Percentiles rank a stretch among this genome's conserved stretches.
Evolutionary conservation across 2,329 filamentous ascomycete genomes (phyloP).

Genomic region (Venturia asperata): DNA sequence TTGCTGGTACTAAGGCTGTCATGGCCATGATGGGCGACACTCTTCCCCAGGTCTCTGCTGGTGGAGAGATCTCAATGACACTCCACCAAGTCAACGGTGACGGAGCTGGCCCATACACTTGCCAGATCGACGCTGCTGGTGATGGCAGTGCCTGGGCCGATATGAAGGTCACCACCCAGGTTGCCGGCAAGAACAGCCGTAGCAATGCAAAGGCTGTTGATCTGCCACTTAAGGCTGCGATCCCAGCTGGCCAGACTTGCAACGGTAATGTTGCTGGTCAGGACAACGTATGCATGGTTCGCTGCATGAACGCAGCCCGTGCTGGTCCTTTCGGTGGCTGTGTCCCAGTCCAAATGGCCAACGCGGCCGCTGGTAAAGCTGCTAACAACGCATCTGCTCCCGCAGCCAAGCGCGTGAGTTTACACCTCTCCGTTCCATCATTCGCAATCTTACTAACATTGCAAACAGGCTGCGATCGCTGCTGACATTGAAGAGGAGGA

Average conservation of each 20-base stretch:
- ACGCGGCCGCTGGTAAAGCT: slow-evolving; percentile 1
- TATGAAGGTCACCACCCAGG: slow-evolving; percentile 49
- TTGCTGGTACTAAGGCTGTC: slow-evolving; percentile 51
- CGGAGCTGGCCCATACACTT: slow-evolving; percentile 58
- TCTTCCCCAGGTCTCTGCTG: slow-evolving; percentile 53
- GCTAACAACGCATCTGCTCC: not conserved
- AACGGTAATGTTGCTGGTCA: slow-evolving; percentile 55
- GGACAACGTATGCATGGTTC: slow-evolving; percentile 55
- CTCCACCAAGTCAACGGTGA: slow-evolving; percentile 62
- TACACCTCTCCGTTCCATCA: not conserved
- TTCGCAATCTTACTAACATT: not conserved
- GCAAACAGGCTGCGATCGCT: not conserved
- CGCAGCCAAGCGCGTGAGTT: slow-evolving; percentile 16
- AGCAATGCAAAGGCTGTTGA: slow-evolving; percentile 26
- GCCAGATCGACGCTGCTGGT: slow-evolving; percentile 56
- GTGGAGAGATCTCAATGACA: slow-evolving; percentile 54
- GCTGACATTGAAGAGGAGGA: slow-evolving; percentile 4
- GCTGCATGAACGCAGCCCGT: slow-evolving; percentile 53
- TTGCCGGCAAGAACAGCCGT: slow-evolving; percentile 46
- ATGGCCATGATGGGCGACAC: slow-evolving; percentile 49
- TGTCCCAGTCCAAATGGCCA: slow-evolving; percentile 44
- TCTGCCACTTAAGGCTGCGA: slow-evolving; percentile 48
- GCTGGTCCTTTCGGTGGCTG: slow-evolving; percentile 55
- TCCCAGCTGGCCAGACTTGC: slow-evolving; percentile 50
- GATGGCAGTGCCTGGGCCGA: slow-evolving; percentile 48